phyloP scores from a whole-genome alignment of 2,329 filamentous ascomycete genomes.

The Trichoderma koningiopsis region DNA sequence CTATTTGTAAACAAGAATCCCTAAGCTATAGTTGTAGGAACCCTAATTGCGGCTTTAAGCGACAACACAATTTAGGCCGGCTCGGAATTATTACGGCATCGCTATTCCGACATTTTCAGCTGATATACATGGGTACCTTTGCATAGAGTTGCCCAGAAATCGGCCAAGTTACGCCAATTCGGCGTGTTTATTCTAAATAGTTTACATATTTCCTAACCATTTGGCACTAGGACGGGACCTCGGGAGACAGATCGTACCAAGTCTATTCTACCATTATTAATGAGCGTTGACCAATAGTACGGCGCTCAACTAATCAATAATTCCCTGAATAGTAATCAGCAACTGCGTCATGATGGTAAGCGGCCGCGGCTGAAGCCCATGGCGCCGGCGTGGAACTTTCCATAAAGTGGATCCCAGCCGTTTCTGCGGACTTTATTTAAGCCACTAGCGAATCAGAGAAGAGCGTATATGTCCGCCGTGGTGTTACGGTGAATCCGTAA shows the following conservation, averaged over 20 bases:
- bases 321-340: neutral
- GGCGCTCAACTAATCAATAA: neutral
- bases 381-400: neutral
- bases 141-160: neutral
- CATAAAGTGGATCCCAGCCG: neutral
- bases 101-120: neutral
- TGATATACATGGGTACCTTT: neutral
- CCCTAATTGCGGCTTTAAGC: neutral
- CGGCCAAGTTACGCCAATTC: neutral
- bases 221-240: neutral
- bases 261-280: neutral
- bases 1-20: neutral
- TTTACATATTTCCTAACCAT: neutral
- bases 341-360: neutral
- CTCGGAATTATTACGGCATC: constrained; percentile 1
- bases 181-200: neutral
- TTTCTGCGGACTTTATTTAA: neutral
- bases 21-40: neutral
- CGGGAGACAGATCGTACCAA: neutral
- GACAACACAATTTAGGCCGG: neutral
- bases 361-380: neutral
- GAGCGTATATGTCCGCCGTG: neutral
- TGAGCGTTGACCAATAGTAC: neutral
- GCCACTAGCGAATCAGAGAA: neutral
- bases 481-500: constrained; percentile 13